A percentile compares a stretch with the other conserved stretches of the same genome.
Conservation (phyloP, 495 filamentous ascomycete genomes). For the Podospora pseudoanserina region DNA sequence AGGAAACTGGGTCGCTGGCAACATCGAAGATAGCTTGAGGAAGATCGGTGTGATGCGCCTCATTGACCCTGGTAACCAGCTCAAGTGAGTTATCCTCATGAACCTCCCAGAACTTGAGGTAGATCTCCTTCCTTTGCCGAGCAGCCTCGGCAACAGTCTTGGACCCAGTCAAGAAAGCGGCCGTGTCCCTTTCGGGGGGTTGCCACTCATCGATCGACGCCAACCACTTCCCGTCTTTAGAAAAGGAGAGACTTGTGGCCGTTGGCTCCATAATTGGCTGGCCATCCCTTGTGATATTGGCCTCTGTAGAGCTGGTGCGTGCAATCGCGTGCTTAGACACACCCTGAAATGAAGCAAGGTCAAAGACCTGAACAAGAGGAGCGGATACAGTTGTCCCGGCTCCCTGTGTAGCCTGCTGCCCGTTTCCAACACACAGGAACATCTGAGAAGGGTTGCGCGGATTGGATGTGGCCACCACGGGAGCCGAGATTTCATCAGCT, state of each 20-base stretch:
- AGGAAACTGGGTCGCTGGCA: conserved; percentile 57
- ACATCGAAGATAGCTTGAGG: conserved; percentile 66
- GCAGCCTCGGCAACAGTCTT: conserved; percentile 33
- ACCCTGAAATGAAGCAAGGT: conserved; percentile 67
- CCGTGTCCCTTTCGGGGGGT: conserved; percentile 62
- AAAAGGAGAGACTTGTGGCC: conserved; percentile 66
- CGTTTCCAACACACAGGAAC: conserved; percentile 46
- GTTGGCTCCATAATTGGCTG: conserved; percentile 68
- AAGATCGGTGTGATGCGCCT: conserved; percentile 61
- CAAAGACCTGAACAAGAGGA: conserved; percentile 70
- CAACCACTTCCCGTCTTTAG: conserved; percentile 81
- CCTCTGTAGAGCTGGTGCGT: conserved; percentile 77
- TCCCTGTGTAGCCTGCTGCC: conserved; percentile 40
- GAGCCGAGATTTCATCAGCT: conserved; percentile 29
- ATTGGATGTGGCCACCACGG: conserved; percentile 35
- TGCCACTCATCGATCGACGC: conserved; percentile 88
- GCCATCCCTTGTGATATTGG: conserved; percentile 67
- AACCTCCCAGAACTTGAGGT: conserved; percentile 89
- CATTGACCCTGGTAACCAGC: conserved; percentile 74
- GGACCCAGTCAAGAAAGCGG: conserved; percentile 40
- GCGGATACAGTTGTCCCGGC: conserved; percentile 38
- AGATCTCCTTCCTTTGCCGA: conserved; percentile 63
- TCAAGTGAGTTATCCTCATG: conserved; percentile 62
- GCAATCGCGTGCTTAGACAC: conserved; percentile 81
- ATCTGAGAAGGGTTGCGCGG: conserved; percentile 41